Base-by-base conservation (phyloP, 345 rosid genomes). In the Ricinus communis region DNA sequence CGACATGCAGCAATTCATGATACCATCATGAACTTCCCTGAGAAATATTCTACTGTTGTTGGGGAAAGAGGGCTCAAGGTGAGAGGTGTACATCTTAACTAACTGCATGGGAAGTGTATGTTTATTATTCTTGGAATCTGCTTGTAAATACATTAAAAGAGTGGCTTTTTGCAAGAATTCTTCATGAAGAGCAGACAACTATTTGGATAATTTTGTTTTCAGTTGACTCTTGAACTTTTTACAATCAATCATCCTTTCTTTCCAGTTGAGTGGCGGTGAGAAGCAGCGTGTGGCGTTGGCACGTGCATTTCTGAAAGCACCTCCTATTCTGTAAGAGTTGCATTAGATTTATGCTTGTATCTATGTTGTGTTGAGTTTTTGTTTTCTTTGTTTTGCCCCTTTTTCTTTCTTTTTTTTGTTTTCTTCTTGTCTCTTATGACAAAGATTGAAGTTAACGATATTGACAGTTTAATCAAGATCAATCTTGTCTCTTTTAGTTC, bases 41-140 rank as follows among this genome's bases (percentile, higher is more conserved):
- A 85, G 49, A 87, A 93, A 77, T 95, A 95, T 83, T 89, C 88
- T 59, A 93, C 98, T 33, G 79, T 95, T 46, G 99, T 95, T 50
- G 98, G 98, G 76, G 99, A 95, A 82, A 86, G 99, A 65, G 99
- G 98, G 49, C 97, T 95, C 51, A 95, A 95, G 99, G 99, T 95
- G 78, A 83, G 93, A 78, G 46, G n/a, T 22, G 38, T 63, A 31
- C 33, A 71, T 50, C n/a, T 16, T 18, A 28, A 45, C 30, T 19
- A 18, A 41, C 25, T 59, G 52, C 33, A n/a, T 38, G 2, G 65
- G 47, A 43, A 43, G 47, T 4, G 4, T 24, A 40, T 54, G 51
- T 40, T 24, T 40, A 10, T 40, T 27, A 58, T 68, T 41, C 16
- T 54, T 2, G 53, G 62, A 43, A 43, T 43, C 31, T 63, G 46